Base-by-base conservation (phyloP, 2,329 filamentous ascomycete species). In the Helminthosporium solani region DNA sequence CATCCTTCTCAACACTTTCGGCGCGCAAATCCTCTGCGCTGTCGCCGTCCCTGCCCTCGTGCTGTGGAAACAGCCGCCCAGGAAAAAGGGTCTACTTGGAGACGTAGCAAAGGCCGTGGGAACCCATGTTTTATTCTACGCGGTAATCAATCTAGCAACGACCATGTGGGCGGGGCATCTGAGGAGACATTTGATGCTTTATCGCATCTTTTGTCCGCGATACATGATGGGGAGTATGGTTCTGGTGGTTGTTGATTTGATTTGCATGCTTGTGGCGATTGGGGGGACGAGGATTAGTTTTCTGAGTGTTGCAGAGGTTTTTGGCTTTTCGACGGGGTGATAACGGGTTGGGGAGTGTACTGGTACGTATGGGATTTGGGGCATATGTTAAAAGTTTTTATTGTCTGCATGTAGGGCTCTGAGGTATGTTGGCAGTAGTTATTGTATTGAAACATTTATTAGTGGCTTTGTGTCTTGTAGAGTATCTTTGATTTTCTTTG, bases 161-260 rank as follows among this genome's bases (percentile, higher is more conserved):
- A 95, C 94, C 59, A 83, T 87, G 68, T 96, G 92, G 86, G 89
- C 92, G 0, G 91, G 88, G 1, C 85, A 90, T 73, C 73, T 99
- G 61, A 79, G 94, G 43, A 80, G 94, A 41, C 94, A 99, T 75
- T 78, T 99, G 53, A 99, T 99, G 94, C 79, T 99, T 23, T 99
- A 94, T 73, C 81, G 94, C 33, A 90, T 99, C 34, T 99, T 99
- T 64, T 86, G 81, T 72, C 94, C 94, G 37, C 76, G 92, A 21
- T 99, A 92, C 73, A 88, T 99, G 86, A 80, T 89, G 66, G 90
- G 86, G 0, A 85, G 84, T 0, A 72, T 80, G 3, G 79, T 87
- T 40, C 67, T 97, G 47, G 62, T 92, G 14, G 78, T 91, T 20
- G 84, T 95, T 8, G 92, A 97, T 63, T 54, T 95, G 3, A 78